Percentiles rank a stretch among this genome's conserved stretches.
These are phyloP conservation scores for Umbellularia californica DNA, from an alignment of 164 flowering plant species.

Conservation along the genomic window DNA sequence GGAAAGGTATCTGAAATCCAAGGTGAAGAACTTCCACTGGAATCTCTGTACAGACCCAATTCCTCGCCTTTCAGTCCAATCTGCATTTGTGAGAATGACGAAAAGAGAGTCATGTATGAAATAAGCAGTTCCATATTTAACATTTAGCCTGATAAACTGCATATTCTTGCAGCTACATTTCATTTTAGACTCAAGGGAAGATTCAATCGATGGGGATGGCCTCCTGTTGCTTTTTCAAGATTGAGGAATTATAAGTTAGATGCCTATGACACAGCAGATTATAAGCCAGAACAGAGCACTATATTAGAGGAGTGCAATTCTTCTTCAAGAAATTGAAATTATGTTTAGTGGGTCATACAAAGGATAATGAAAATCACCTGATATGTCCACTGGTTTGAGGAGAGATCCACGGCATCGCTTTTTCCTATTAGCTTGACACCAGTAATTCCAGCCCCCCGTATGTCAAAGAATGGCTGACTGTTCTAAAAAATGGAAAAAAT, in stretches of 20 bases:
- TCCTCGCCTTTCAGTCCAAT: constrained; percentile 87
- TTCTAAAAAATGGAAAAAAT: constrained; percentile 41
- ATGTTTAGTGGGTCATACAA: not conserved
- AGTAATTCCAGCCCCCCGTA: constrained; percentile 77
- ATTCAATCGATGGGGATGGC: not conserved
- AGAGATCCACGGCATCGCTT: constrained; percentile 60
- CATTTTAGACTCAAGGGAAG: not conserved
- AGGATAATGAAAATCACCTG: constrained; percentile 45
- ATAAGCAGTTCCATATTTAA: not conserved
- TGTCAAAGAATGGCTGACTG: constrained; percentile 82
- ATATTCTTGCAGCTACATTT: not conserved
- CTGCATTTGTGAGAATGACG: constrained; percentile 33
- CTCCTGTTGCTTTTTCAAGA: not conserved
- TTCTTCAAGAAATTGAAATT: not conserved
- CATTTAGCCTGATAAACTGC: not conserved
- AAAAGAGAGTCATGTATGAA: not conserved
- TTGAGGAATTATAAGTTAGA: not conserved
- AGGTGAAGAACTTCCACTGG: constrained; percentile 53
- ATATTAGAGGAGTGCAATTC: not conserved
- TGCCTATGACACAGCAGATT: not conserved
- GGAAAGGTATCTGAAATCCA: constrained; percentile 67
- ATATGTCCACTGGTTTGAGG: constrained; percentile 81
- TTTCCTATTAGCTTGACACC: constrained; percentile 65
- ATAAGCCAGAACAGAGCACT: not conserved
- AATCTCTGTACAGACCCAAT: constrained; percentile 34